Percentiles rank a stretch among this genome's conserved stretches.
These are phyloP conservation scores for Wickerhamomyces sp. DNA, from an alignment of 1,139 yeast species.

Conservation along the genomic window DNA sequence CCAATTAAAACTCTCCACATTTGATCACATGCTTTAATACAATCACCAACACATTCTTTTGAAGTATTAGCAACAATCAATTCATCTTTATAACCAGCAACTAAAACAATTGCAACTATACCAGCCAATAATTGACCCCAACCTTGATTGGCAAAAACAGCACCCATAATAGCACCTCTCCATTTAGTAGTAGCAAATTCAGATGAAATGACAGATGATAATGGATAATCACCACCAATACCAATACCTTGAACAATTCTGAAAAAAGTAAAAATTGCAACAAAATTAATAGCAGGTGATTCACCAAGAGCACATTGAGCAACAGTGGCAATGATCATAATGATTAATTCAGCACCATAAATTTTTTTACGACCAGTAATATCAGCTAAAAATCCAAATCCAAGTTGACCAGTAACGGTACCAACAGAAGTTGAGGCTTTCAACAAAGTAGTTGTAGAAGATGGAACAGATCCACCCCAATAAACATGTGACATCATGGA, in stretches of 20 bases:
- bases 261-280: constrained; percentile 67
- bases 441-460: constrained; percentile 65
- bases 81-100: constrained; percentile 64
- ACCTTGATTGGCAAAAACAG: constrained; percentile 91
- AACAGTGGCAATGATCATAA: constrained; percentile 77
- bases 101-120: constrained; percentile 66
- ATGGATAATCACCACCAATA: constrained; percentile 99
- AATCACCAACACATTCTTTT: constrained; percentile 55
- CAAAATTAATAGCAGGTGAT: constrained; percentile 66
- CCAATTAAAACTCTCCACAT: constrained; percentile 93
- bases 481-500: constrained; percentile 70
- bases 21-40: constrained; percentile 77
- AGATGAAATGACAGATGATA: constrained; percentile 87
- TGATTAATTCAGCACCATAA: constrained; percentile 80
- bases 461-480: constrained; percentile 63
- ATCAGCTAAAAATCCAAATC: constrained; percentile 86
- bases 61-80: constrained; percentile 47
- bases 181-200: constrained; percentile 88
- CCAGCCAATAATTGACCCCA: constrained; percentile 89
- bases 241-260: constrained; percentile 92
- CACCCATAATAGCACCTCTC: constrained; percentile 97
- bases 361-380: constrained; percentile 80
- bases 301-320: constrained; percentile 69
- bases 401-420: constrained; percentile 86
- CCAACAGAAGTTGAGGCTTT: constrained; percentile 92